Evolutionary conservation across 2,329 filamentous ascomycete genomes (phyloP), one percentile per base, ranked within the genome.

Genomic region (Zopfia rhizophila): DNA sequence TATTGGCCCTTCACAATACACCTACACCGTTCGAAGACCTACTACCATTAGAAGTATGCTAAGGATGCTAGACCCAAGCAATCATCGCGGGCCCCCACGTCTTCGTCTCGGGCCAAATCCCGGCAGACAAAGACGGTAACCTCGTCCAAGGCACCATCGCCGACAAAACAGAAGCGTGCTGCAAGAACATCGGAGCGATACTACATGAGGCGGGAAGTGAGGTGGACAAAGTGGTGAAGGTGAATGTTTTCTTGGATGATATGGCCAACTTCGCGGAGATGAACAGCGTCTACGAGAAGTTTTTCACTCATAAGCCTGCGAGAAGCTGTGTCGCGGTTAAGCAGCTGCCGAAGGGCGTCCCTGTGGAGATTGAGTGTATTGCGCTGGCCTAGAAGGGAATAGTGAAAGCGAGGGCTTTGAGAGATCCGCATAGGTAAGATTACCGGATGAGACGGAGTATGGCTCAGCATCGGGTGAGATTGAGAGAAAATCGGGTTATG

Each of bases 281-380:
- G 89, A 96, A 96, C 75, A 81, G 81, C 57, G 88, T 90, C 66
- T 96, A 94, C 72, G 87, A 86, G 72, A 87, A 91, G 75, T 91
- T 86, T 81, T 92, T 90, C 74, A 61, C 81, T 49, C 87, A 90
- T 77, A 92, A 91, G 82, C 91, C 91, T 14, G 88, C 90, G n/a
- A 83, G 90, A 60, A 91, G 87, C 76, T 96, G 91, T 69, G 90
- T 96, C 41, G 91, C 91, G 4, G 92, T 95, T 56, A 92, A 94
- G 81, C 85, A 89, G 61, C 82, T 96, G 55, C 91, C 91, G 51
- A 91, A 92, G 81, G 86, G 86, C 45, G 91, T 91, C 29, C 86
- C 91, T 49, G 86, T 96, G 17, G 91, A 96, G 81, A 94, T 96
- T 69, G 91, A 96, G 81, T 89, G 86, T 70, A 88, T 94, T 78